Conservation (phyloP, 768 basidiomycete genomes). For the Trametes punicea region DNA sequence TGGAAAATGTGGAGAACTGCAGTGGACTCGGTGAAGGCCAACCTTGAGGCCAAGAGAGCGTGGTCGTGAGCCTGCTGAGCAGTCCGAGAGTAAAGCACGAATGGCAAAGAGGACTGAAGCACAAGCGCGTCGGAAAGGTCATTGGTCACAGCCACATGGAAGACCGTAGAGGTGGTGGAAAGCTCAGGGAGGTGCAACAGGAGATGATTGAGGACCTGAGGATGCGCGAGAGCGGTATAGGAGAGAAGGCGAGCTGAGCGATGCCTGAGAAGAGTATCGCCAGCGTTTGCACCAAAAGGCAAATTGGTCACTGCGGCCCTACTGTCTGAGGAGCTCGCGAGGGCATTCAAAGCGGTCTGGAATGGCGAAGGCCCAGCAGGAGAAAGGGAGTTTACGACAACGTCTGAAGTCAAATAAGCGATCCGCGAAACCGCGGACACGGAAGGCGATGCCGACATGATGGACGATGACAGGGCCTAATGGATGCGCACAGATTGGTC, state of each 20-base stretch:
- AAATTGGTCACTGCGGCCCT: conserved; percentile 39
- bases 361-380: conserved; percentile 42
- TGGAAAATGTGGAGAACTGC: conserved; percentile 89
- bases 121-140: conserved; percentile 75
- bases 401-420: conserved; percentile 68
- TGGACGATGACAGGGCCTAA: too few species aligned
- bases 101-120: conserved; percentile 76
- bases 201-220: conserved; percentile 55
- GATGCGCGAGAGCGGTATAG: conserved; percentile 51
- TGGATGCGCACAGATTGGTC: conserved; percentile 10
- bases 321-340: conserved; percentile 7
- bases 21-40: conserved; percentile 66
- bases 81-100: conserved; percentile 75
- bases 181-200: conserved; percentile 68
- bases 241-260: conserved; percentile 46
- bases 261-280: conserved; percentile 52
- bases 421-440: conserved; percentile 56
- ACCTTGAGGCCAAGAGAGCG: conserved; percentile 77
- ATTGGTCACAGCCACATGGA: conserved; percentile 59
- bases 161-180: conserved; percentile 58
- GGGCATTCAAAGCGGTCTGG: conserved; percentile 30
- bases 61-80: conserved; percentile 87
- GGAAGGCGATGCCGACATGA: conserved; percentile 23
- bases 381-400: conserved; percentile 56
- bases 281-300: conserved; percentile 65